Evolutionary conservation across 176 grass and related monocot species (phyloP).

Genomic region (Thinopyrum elongatum): DNA sequence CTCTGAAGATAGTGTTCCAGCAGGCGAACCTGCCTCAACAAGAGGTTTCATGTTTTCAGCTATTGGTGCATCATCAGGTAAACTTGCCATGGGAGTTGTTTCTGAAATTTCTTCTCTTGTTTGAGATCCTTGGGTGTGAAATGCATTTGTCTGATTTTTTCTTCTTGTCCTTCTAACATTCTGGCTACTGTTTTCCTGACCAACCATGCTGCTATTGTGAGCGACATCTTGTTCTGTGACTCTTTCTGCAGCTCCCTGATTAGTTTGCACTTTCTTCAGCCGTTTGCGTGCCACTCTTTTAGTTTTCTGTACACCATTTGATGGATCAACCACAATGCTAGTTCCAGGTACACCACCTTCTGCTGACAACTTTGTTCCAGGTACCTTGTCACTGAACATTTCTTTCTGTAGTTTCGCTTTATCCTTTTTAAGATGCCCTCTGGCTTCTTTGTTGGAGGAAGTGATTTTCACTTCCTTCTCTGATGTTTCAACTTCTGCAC

Average conservation of each 20-base stretch:
- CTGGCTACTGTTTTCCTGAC: neutral
- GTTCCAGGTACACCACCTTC: conserved; percentile 22
- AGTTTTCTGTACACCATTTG: conserved; percentile 14
- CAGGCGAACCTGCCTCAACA: conserved; percentile 1
- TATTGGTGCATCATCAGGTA: neutral
- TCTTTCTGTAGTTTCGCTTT: conserved; percentile 23
- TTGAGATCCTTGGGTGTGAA: conserved; percentile 2
- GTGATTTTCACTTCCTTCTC: conserved; percentile 1
- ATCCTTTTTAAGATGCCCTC: conserved; percentile 3
- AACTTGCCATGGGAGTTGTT: neutral
- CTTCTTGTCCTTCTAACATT: conserved; percentile 21
- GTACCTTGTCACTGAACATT: conserved; percentile 3
- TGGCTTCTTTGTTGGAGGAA: conserved; percentile 16
- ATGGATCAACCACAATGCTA: conserved; percentile 7
- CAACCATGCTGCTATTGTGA: conserved; percentile 10
- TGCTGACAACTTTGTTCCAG: conserved; percentile 1
- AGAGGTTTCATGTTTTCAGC: conserved; percentile 12
- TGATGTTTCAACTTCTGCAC: neutral
- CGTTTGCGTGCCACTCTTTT: conserved; percentile 11
- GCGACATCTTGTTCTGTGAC: conserved; percentile 1
- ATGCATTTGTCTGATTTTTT: conserved; percentile 8
- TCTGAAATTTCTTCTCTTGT: conserved; percentile 22
- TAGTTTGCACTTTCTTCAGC: conserved; percentile 12
- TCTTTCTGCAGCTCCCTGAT: neutral
- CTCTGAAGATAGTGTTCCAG: neutral